These are phyloP conservation scores for Geoglossum cookeanum DNA, from an alignment of 2,329 filamentous ascomycete genomes.

Conservation along the genomic window DNA sequence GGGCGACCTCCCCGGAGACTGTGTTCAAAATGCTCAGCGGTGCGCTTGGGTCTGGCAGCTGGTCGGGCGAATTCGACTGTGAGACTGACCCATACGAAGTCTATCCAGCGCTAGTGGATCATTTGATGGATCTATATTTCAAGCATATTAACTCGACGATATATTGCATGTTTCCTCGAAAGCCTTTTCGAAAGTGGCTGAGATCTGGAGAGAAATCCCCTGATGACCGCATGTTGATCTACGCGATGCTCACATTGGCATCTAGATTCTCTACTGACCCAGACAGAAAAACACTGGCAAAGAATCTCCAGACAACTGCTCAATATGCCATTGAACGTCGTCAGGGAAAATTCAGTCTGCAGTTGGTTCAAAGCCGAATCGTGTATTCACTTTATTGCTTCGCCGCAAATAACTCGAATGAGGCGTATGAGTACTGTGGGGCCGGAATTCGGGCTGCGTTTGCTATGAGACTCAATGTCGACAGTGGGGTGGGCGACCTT, in stretches of 20 bases:
- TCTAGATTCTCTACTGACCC: constrained; percentile 32
- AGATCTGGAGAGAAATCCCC: constrained; percentile 28
- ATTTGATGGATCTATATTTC: constrained; percentile 38
- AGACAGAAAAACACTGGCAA: constrained; percentile 26
- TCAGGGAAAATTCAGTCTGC: constrained; percentile 35
- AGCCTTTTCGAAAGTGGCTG: constrained; percentile 35
- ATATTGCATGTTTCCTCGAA: constrained; percentile 36
- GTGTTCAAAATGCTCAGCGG: not conserved
- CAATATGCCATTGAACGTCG: constrained; percentile 34
- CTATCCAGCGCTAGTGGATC: constrained; percentile 29
- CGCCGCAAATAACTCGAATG: constrained; percentile 37
- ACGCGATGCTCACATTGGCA: constrained; percentile 38
- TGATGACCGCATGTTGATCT: constrained; percentile 40
- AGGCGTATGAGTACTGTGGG: constrained; percentile 45
- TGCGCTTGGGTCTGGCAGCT: constrained; percentile 11
- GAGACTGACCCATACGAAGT: constrained; percentile 33
- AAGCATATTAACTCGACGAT: constrained; percentile 33
- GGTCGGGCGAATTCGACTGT: constrained; percentile 19
- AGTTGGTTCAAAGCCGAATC: constrained; percentile 48
- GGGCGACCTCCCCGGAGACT: not conserved
- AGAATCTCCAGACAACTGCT: constrained; percentile 34
- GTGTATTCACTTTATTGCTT: constrained; percentile 48
- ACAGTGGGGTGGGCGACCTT: constrained; percentile 31
- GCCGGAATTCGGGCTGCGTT: constrained; percentile 40
- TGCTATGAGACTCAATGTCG: constrained; percentile 43